Evolutionary conservation across 2,329 filamentous ascomycete genomes (phyloP).

Genomic region (Monosporascus ibericus): DNA sequence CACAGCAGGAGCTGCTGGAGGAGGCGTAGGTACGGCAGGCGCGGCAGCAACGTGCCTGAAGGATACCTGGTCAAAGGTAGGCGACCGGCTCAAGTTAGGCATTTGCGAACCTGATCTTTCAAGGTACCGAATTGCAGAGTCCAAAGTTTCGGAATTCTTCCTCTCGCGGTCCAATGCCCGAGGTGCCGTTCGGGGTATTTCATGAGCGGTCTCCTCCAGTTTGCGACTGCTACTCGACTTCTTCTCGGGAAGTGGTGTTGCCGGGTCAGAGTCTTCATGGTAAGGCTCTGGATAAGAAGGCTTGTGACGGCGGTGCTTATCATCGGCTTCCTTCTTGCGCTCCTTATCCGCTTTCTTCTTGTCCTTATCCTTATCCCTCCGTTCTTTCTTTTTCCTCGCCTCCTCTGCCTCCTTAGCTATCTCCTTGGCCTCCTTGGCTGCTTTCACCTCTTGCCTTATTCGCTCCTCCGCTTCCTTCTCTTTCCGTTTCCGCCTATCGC

Average conservation of each 20-base stretch:
- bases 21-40: conserved; percentile 25
- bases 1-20: conserved; percentile 16
- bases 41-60: conserved; percentile 9
- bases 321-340: conserved; percentile 21
- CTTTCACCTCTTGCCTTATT: conserved; percentile 28
- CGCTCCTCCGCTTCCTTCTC: conserved; percentile 22
- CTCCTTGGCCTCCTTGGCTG: conserved; percentile 22
- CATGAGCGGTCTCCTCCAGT: conserved; percentile 14
- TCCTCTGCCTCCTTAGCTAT: conserved; percentile 7
- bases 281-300: conserved; percentile 16
- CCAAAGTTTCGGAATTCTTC: conserved; percentile 20
- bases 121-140: conserved; percentile 22
- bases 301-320: conserved; percentile 21
- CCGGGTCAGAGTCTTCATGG: conserved; percentile 12
- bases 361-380: conserved; percentile 13
- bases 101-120: conserved; percentile 18
- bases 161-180: conserved; percentile 13
- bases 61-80: conserved; percentile 16
- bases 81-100: conserved; percentile 10
- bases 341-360: conserved; percentile 24
- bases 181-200: conserved; percentile 5
- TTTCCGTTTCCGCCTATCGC: conserved; percentile 30
- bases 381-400: conserved; percentile 26
- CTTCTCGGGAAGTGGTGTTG: conserved; percentile 16
- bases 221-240: conserved; percentile 21